Percentiles rank a stretch among this genome's conserved stretches.
phyloP scores from a whole-genome alignment of 108 stramenopile genomes.

The Nitzschia inconspicua region DNA sequence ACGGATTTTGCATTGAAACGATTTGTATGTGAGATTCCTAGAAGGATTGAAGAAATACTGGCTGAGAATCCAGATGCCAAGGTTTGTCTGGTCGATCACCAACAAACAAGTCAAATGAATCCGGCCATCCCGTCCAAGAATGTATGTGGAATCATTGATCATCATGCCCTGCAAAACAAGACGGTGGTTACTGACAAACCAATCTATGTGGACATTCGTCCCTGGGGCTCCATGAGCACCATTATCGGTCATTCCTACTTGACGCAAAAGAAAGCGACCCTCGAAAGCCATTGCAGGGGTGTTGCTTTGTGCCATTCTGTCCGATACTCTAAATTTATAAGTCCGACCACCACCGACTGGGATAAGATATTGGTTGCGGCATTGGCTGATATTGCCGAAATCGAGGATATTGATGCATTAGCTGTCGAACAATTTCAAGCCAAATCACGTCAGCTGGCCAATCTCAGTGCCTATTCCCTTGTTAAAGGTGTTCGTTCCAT shows the following conservation, averaged over 20 bases:
- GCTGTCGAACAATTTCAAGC: slow-evolving; percentile 72
- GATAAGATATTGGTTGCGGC: slow-evolving; percentile 70
- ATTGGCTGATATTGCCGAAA: slow-evolving; percentile 48
- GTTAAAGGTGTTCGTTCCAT: slow-evolving; percentile 61
- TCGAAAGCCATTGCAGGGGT: slow-evolving; percentile 43
- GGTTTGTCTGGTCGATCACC: slow-evolving; percentile 73
- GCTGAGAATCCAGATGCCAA: slow-evolving; percentile 40
- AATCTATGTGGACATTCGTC: slow-evolving; percentile 80
- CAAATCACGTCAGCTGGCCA: slow-evolving; percentile 48
- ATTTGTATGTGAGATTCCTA: slow-evolving; percentile 33
- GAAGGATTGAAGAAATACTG: slow-evolving; percentile 41
- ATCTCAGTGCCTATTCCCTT: slow-evolving; percentile 35
- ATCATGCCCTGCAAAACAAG: slow-evolving; percentile 74
- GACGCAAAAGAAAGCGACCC: slow-evolving; percentile 36
- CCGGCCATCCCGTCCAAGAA: slow-evolving; percentile 50
- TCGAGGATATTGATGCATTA: slow-evolving; percentile 58
- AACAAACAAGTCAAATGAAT: slow-evolving; percentile 71
- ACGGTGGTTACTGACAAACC: slow-evolving; percentile 72
- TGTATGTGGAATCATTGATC: slow-evolving; percentile 78
- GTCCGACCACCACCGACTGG: slow-evolving; percentile 78
- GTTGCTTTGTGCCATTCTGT: slow-evolving; percentile 66
- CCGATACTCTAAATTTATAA: slow-evolving; percentile 61
- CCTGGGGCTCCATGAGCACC: slow-evolving; percentile 72
- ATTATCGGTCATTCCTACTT: slow-evolving; percentile 71
- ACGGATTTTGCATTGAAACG: slow-evolving; percentile 51